Percentiles rank a stretch among this genome's conserved stretches.
Evolutionary conservation across 176 grass and related monocot species (phyloP).

Genomic region (Lolium perenne): DNA sequence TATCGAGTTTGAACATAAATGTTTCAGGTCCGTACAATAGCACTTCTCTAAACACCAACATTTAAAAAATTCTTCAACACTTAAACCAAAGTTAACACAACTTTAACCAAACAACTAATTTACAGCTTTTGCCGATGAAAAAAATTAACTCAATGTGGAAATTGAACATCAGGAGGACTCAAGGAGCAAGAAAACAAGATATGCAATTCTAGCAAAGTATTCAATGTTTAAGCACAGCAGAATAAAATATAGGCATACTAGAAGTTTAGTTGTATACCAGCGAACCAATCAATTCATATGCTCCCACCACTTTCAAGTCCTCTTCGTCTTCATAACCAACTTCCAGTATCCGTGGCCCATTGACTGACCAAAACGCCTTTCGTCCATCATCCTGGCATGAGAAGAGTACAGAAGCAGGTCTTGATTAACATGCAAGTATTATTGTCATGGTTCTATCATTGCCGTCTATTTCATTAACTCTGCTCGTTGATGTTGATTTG

Average conservation of each 20-base stretch:
- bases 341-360: slow-evolving; percentile 86
- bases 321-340: slow-evolving; percentile 94
- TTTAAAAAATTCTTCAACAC: not conserved
- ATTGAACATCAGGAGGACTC: not conserved
- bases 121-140: not conserved
- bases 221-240: not conserved
- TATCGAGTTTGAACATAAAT: not conserved
- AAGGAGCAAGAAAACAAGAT: not conserved
- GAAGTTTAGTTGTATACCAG: slow-evolving; percentile 58
- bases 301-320: slow-evolving; percentile 91
- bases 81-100: not conserved
- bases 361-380: slow-evolving; percentile 85
- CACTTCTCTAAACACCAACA: not conserved
- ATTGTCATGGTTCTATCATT: not conserved
- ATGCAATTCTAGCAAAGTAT: not conserved
- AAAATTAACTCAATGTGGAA: not conserved
- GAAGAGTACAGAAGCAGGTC: slow-evolving; percentile 3
- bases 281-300: slow-evolving; percentile 95
- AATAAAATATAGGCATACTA: slow-evolving; percentile 30
- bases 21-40: not conserved
- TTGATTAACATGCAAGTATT: not conserved
- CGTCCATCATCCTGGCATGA: slow-evolving; percentile 74
- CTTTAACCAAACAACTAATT: not conserved
- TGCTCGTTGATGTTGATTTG: not conserved
- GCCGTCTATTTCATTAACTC: not conserved